Base-by-base conservation (phyloP, 805 yeast species). In the Grigorovia humatica region DNA sequence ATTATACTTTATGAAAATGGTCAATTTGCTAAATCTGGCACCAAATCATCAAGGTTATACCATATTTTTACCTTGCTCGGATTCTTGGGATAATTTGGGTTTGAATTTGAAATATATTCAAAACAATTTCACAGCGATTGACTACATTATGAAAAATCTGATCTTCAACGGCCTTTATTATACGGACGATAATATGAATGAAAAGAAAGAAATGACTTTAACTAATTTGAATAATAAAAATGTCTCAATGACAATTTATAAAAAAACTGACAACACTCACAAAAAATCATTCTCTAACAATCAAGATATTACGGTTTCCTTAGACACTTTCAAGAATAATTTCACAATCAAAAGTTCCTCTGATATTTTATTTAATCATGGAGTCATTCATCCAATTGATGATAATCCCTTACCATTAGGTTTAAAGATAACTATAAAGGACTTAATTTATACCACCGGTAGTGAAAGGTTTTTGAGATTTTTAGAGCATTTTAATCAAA, bases 311-410 rank as follows among this genome's bases (percentile, higher is more conserved):
- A 46, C 50, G 1, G 17, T 64, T 15, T 45, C 51, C 1, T 44
- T 62, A 7, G 57, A 57, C 32, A 52, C 66, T 18, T 55, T 63
- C 8, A 55, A 55, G 40, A 57, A 62, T 12, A 57, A 56, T 9
- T 44, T 67, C 8, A 44, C 54, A 7, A 46, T 70, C 4, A 43
- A 56, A 42, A 54, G 74, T 49, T 74, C 78, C 53, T 67, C 79
- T 1, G 96, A 90, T 62, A 76, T 87, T 7, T 62, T 90, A 13
- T 90, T 86, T 63, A 81, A 79, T 55, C 84, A 85, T 63, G 98
- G 98, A 1, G 96, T 90, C 0, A 79, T 85, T 1, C 96, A 88
- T 63, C 81, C 90, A 1, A 70, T 85, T 12, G 70, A 75, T 41
- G 65, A 74, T 5, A 71, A 86, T 1, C 56, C 78, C 2, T 68